phyloP scores from a whole-genome alignment of 768 basidiomycete species.

The Panaeolus cyanescens region DNA sequence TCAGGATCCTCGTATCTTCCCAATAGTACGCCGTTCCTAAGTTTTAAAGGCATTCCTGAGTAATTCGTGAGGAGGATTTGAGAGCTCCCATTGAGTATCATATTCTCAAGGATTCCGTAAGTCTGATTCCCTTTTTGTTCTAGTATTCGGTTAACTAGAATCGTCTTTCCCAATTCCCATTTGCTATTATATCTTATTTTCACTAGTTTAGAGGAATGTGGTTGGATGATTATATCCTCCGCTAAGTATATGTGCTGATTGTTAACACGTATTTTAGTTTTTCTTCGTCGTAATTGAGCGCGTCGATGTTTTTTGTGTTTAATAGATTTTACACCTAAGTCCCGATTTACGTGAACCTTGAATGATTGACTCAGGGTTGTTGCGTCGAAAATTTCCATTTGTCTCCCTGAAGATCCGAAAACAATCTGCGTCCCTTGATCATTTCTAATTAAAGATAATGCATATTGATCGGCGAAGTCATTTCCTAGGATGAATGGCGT shows the following conservation, averaged over 20 bases:
- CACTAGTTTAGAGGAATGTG: slow-evolving; percentile 11
- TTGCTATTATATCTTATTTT: no score
- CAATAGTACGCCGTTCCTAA: slow-evolving; percentile 12
- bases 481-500: slow-evolving; percentile 31
- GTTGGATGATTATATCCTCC: background rate
- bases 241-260: background rate
- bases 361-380: background rate
- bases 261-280: background rate
- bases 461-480: slow-evolving; percentile 33
- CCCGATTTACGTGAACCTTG: background rate
- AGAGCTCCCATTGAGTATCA: no score
- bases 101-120: no score
- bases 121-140: no score
- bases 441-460: slow-evolving; percentile 24
- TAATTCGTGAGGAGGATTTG: no score
- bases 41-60: background rate
- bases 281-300: background rate
- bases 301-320: slow-evolving; percentile 1
- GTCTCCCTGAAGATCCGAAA: slow-evolving; percentile 11
- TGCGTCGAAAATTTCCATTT: slow-evolving; percentile 5
- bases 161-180: no score
- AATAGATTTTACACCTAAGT: background rate
- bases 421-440: slow-evolving; percentile 1
- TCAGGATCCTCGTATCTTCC: slow-evolving; percentile 10
- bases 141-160: no score